A percentile compares a stretch with the other conserved stretches of the same genome.
Conservation (phyloP, 2,329 filamentous ascomycete species). For the Neofusicoccum laricinum region DNA sequence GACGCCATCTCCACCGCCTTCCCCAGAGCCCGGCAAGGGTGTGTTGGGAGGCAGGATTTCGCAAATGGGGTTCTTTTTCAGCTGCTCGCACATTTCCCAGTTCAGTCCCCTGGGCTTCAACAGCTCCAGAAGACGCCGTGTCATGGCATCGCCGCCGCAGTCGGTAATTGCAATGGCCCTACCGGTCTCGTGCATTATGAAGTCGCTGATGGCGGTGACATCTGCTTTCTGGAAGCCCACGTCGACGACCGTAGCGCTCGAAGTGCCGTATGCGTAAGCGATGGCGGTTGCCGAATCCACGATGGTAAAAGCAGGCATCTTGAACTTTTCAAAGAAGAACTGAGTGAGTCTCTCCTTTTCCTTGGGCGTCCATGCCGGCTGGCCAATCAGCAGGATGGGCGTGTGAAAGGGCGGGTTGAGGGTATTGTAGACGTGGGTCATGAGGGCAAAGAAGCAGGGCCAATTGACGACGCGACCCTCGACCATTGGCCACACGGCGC, state of each 20-base stretch:
- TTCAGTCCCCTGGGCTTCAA: conserved; percentile 58
- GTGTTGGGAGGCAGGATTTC: conserved; percentile 57
- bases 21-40: conserved; percentile 51
- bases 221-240: conserved; percentile 92
- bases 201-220: conserved; percentile 85
- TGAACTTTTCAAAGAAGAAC: conserved; percentile 97
- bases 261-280: conserved; percentile 74
- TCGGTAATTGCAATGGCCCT: conserved; percentile 59
- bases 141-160: conserved; percentile 87
- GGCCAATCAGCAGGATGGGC: conserved; percentile 83
- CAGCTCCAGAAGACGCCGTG: conserved; percentile 66
- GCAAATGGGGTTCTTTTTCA: conserved; percentile 62
- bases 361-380: conserved; percentile 84
- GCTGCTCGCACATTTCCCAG: conserved; percentile 62
- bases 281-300: conserved; percentile 87
- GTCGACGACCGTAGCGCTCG: conserved; percentile 82
- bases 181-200: conserved; percentile 67
- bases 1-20: conserved; percentile 25
- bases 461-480: conserved; percentile 85
- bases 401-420: conserved; percentile 92
- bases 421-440: conserved; percentile 86
- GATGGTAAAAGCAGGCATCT: conserved; percentile 85
- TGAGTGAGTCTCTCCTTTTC: conserved; percentile 86
- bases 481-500: conserved; percentile 81
- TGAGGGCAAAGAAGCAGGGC: conserved; percentile 87